Evolutionary conservation across 768 basidiomycete genomes (phyloP), one percentile per base, ranked within the genome.

Genomic region (Paxillus rubicundulus): DNA sequence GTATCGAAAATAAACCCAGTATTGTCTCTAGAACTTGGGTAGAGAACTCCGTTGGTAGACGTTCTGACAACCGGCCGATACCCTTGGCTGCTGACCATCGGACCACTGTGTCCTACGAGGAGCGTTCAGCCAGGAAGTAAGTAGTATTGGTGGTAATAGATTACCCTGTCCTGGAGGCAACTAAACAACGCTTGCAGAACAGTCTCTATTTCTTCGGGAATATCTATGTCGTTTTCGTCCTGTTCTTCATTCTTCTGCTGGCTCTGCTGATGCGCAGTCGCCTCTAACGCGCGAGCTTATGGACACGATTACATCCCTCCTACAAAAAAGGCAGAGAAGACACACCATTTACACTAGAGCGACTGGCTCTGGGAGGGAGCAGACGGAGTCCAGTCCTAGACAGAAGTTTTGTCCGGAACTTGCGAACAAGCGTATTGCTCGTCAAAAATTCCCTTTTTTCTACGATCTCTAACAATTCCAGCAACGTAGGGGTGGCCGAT

Each of bases 41-140:
- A 2, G 82, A 76, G 59, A 92, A 89, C 32, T 86, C 85, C 1
- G 70, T 53, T 2, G 97, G 90, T 1, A 99, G 79, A 36, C 89
- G 80, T 58, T 89, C 85, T 2, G 90, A 78, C 41, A 98, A 80
- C 7, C 94, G 84, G 8, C 94, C 89, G 9, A 98, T 73, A 36
- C 89, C 90, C 70, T 98, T 99, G 9, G 97, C 90, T 5, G 92
- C 83, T 13, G 96, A 93, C 82, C 92, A 98, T 45, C 97, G 87
- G 12, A 98, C 92, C 24, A 94, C 76, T 0, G 96, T 98, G 61
- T 97, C 95, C 95, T 98, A 59, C 14, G 47, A 18, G 18, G 54
- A 34, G n/a, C 55, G 0, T 24, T 58, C 13, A 58, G 34, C 16
- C 6, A 12, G n/a, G 20, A 41, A 12, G 9, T 13, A 18, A 20